Evolutionary conservation across 1,284 basidiomycete genomes (phyloP).

Genomic region (Austroboletus sp.): DNA sequence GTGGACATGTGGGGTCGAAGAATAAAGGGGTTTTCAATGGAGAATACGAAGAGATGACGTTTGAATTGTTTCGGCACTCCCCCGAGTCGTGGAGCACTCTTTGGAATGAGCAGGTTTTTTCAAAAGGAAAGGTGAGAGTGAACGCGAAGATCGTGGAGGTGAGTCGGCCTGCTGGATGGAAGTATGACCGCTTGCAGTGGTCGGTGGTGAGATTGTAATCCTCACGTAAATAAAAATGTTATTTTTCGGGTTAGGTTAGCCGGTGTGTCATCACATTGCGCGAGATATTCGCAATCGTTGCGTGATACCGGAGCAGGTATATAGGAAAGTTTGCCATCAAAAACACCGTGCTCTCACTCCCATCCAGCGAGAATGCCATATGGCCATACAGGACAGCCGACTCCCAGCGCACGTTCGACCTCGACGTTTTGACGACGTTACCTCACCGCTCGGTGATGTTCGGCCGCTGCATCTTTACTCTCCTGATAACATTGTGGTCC

Average conservation of each 20-base stretch:
- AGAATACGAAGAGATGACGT: not conserved
- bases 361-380: not conserved
- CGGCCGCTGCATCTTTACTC: not conserved
- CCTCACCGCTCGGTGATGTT: not conserved
- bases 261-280: no score
- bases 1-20: slow-evolving; percentile 15
- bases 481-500: no score
- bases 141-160: slow-evolving; percentile 3
- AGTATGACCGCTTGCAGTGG: not conserved
- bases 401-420: not conserved
- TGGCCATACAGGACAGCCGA: not conserved
- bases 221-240: no score
- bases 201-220: not conserved
- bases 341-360: no score
- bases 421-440: not conserved
- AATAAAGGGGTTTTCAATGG: slow-evolving; percentile 1
- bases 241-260: no score
- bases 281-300: slow-evolving; percentile 6
- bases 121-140: slow-evolving; percentile 26
- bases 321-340: not conserved
- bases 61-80: slow-evolving; percentile 27
- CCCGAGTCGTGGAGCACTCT: slow-evolving; percentile 28
- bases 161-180: not conserved
- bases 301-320: slow-evolving; percentile 5
- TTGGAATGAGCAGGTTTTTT: slow-evolving; percentile 31